Percentiles rank a stretch among this genome's conserved stretches.
Conservation (phyloP, 805 yeast genomes). For the Candida multigemmis region DNA sequence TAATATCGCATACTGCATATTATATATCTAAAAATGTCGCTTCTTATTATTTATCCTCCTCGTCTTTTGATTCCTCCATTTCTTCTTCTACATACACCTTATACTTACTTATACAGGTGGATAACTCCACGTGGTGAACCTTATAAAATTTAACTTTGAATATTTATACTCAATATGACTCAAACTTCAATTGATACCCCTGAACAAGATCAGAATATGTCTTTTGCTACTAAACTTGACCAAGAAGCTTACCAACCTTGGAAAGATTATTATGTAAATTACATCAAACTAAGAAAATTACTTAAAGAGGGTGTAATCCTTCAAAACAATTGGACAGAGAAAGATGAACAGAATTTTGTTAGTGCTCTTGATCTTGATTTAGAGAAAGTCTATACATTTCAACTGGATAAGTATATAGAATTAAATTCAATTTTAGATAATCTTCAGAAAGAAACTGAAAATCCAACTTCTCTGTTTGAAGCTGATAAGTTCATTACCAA, state of each 20-base stretch:
- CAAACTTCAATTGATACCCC: too few relatives aligned
- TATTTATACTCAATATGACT: too few relatives aligned
- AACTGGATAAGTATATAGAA: slow-evolving; percentile 55
- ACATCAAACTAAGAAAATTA: slow-evolving; percentile 55
- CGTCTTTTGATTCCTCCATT: too few relatives aligned
- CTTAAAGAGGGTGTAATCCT: slow-evolving; percentile 57
- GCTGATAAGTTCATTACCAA: slow-evolving; percentile 53
- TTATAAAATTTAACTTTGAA: too few relatives aligned
- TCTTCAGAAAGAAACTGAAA: slow-evolving; percentile 53
- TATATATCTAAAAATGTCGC: too few relatives aligned
- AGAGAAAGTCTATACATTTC: slow-evolving; percentile 72
- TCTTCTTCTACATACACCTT: too few relatives aligned
- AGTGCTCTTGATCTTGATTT: slow-evolving; percentile 57
- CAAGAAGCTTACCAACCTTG: slow-evolving; percentile 84
- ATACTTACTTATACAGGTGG: too few relatives aligned
- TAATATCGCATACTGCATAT: too few relatives aligned
- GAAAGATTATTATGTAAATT: slow-evolving; percentile 65
- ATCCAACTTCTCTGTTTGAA: slow-evolving; percentile 35
- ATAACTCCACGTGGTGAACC: too few relatives aligned
- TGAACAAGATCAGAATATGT: slow-evolving; percentile 59
- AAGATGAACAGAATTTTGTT: slow-evolving; percentile 65
- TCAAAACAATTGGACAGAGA: slow-evolving; percentile 51
- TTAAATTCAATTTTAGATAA: slow-evolving; percentile 55
- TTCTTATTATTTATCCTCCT: too few relatives aligned
- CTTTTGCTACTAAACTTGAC: slow-evolving; percentile 77